These are phyloP conservation scores for Teunomyces gatunensis DNA, from an alignment of 805 yeast species.

Conservation along the genomic window DNA sequence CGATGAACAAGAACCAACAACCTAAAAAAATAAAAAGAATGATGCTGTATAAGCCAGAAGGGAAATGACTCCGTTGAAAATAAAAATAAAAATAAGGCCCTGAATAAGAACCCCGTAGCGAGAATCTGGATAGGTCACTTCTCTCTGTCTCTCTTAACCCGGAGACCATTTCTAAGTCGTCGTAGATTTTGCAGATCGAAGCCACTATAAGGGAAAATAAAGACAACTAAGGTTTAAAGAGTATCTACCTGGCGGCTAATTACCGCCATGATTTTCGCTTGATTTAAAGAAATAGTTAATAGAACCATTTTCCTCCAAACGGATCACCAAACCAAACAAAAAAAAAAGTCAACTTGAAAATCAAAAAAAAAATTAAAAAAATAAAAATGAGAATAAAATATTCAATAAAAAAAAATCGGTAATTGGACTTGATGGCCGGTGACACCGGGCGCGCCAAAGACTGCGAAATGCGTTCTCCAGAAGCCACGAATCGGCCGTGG, in stretches of 20 bases:
- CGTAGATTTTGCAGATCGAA: background rate
- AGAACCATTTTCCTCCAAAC: background rate
- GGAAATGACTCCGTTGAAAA: background rate
- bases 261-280: background rate
- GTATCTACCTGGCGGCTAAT: background rate
- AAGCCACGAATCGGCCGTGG: background rate
- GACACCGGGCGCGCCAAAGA: slow-evolving; percentile 1
- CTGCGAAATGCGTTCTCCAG: background rate
- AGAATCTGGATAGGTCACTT: too few relatives aligned
- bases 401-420: background rate
- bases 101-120: background rate
- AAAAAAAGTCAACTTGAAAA: background rate
- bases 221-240: background rate
- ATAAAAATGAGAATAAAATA: background rate
- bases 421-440: background rate
- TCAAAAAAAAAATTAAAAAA: too few relatives aligned
- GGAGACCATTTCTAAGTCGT: too few relatives aligned
- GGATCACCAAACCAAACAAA: background rate
- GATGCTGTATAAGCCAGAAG: background rate
- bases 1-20: slow-evolving; percentile 2
- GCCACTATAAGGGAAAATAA: background rate
- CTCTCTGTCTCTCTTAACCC: too few relatives aligned
- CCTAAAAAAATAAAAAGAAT: background rate
- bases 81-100: background rate
- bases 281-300: background rate